phyloP scores from a whole-genome alignment of 345 rosid genomes.

The Moricandia moricandioides region DNA sequence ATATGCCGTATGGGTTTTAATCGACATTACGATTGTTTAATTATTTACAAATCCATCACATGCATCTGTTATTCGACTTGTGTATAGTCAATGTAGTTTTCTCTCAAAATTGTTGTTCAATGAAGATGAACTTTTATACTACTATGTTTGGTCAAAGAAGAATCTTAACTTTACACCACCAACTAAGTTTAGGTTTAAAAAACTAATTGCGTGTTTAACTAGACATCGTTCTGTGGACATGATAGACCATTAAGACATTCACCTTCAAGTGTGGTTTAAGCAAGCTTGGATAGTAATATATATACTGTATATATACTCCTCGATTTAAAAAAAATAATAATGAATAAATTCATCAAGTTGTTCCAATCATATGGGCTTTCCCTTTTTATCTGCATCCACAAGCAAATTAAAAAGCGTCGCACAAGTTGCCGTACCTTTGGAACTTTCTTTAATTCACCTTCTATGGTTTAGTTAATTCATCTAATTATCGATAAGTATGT shows the following conservation, averaged over 20 bases:
- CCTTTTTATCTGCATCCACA: conserved; percentile 23
- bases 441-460: no score
- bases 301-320: no score
- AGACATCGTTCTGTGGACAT: not conserved
- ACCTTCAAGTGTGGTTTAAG: not conserved
- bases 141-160: not conserved
- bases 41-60: not conserved
- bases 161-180: not conserved
- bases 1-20: not conserved
- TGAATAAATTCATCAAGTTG: conserved; percentile 16
- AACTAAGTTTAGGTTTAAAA: not conserved
- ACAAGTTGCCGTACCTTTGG: conserved; percentile 22
- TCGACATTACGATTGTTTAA: not conserved
- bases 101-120: no score
- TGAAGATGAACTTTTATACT: no score
- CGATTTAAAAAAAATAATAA: not conserved
- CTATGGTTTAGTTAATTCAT: not conserved
- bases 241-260: not conserved
- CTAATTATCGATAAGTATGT: not conserved
- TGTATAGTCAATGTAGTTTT: not conserved
- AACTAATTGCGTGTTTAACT: not conserved
- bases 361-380: conserved; percentile 22
- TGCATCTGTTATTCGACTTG: not conserved
- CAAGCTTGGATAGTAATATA: not conserved
- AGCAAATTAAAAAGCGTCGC: conserved; percentile 5